Evolutionary conservation across 176 grass and related monocot genomes (phyloP).

Genomic region (Typha latifolia): DNA sequence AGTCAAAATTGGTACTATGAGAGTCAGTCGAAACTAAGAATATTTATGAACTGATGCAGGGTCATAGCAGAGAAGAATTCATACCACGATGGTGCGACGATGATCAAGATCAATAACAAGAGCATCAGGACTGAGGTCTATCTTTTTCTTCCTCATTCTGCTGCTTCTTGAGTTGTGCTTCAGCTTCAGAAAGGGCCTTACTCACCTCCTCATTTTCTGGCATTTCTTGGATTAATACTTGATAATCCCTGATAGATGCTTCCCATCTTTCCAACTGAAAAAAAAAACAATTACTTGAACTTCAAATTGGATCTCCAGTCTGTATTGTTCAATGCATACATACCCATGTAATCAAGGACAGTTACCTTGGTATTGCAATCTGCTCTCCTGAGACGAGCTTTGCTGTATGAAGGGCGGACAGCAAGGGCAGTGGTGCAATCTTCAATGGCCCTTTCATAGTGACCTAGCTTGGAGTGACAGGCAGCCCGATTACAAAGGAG

Average conservation of each 20-base stretch:
- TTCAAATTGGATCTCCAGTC: neutral
- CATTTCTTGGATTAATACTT: slow-evolving; percentile 66
- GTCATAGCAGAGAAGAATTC: slow-evolving; percentile 12
- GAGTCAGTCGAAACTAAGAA: neutral
- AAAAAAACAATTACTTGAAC: neutral
- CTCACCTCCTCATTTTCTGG: slow-evolving; percentile 75
- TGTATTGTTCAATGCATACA: neutral
- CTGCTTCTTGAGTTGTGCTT: slow-evolving; percentile 51
- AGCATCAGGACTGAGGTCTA: slow-evolving; percentile 19
- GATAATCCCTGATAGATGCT: slow-evolving; percentile 71
- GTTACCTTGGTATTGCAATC: slow-evolving; percentile 84
- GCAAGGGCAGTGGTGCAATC: slow-evolving; percentile 66
- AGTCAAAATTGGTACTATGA: neutral
- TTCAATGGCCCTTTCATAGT: slow-evolving; percentile 76
- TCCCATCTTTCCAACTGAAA: slow-evolving; percentile 89
- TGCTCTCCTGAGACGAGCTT: slow-evolving; percentile 73
- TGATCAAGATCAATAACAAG: slow-evolving; percentile 6
- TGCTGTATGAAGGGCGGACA: slow-evolving; percentile 73
- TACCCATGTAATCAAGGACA: neutral
- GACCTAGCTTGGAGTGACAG: slow-evolving; percentile 65
- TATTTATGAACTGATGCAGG: neutral
- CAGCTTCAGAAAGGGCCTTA: slow-evolving; percentile 49
- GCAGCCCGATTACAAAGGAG: slow-evolving; percentile 87
- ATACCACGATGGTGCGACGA: slow-evolving; percentile 10
- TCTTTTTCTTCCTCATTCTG: slow-evolving; percentile 16